These are phyloP conservation scores for Allantophomopsis lycopodina DNA, from an alignment of 2,329 filamentous ascomycete species.

Conservation along the genomic window DNA sequence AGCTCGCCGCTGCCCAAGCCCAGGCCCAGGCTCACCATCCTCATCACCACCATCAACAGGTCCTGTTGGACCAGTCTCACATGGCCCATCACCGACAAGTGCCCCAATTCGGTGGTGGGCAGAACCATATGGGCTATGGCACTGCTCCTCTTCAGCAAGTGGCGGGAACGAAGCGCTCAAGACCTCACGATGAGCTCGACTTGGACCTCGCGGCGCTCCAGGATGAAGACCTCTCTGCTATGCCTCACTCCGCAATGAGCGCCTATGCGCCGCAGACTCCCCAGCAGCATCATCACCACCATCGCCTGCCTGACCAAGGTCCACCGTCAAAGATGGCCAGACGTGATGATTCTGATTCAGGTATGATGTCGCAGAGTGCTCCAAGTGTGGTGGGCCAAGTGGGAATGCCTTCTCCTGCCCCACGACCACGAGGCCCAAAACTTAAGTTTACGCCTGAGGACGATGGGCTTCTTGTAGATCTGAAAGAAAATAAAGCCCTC, in stretches of 20 bases:
- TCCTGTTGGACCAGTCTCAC: constrained; percentile 41
- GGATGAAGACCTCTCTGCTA: constrained; percentile 22
- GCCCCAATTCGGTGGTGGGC: constrained; percentile 35
- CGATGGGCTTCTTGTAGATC: constrained; percentile 72
- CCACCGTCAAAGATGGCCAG: constrained; percentile 56
- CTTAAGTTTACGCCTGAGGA: constrained; percentile 90
- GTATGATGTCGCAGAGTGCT: constrained; percentile 39
- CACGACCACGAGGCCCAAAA: constrained; percentile 73
- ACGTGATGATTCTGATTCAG: constrained; percentile 34
- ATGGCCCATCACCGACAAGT: constrained; percentile 34
- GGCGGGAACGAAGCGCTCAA: constrained; percentile 30
- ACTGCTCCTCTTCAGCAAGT: constrained; percentile 15
- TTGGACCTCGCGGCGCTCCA: constrained; percentile 27
- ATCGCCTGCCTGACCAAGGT: constrained; percentile 62
- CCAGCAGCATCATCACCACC: constrained; percentile 47
- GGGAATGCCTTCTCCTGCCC: constrained; percentile 76
- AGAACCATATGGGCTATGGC: constrained; percentile 33
- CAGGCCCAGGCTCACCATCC: constrained; percentile 25
- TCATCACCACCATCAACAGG: constrained; percentile 35
- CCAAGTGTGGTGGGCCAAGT: constrained; percentile 78
- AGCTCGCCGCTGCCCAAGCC: constrained; percentile 31
- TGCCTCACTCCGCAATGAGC: constrained; percentile 40
- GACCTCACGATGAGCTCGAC: constrained; percentile 42
- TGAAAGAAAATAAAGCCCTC: constrained; percentile 89
- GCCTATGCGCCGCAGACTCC: constrained; percentile 21